Percentiles rank a stretch among this genome's conserved stretches.
phyloP scores from a whole-genome alignment of 305 asterid species.

The Coffea humblotiana region DNA sequence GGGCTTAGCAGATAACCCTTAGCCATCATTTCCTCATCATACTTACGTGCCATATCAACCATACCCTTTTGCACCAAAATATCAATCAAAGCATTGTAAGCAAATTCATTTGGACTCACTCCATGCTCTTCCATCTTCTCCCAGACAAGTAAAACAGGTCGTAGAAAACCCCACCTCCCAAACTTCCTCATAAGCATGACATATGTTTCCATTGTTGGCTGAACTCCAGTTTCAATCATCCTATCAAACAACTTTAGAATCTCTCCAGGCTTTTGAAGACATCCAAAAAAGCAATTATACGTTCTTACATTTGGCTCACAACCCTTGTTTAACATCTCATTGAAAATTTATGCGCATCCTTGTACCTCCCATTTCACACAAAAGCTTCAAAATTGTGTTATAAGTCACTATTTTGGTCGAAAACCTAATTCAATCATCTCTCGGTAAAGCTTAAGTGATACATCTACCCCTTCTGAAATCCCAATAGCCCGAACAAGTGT shows the following conservation, averaged over 20 bases:
- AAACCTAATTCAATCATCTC: conserved; percentile 80
- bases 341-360: conserved; percentile 62
- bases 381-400: conserved; percentile 70
- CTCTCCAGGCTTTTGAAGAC: conserved; percentile 77
- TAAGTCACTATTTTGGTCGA: conserved; percentile 66
- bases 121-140: conserved; percentile 72
- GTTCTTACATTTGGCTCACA: conserved; percentile 66
- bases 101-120: conserved; percentile 76
- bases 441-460: conserved; percentile 58
- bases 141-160: conserved; percentile 76
- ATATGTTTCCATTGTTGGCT: conserved; percentile 78
- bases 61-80: conserved; percentile 76
- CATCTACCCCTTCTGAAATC: conserved; percentile 76
- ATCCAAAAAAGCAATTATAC: conserved; percentile 65
- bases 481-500: conserved; percentile 75
- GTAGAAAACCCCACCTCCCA: conserved; percentile 96
- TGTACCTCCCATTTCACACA: conserved; percentile 81
- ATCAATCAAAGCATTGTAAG: conserved; percentile 88
- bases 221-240: conserved; percentile 70
- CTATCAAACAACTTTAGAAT: conserved; percentile 64
- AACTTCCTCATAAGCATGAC: conserved; percentile 93
- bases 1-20: conserved; percentile 90
- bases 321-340: conserved; percentile 59
- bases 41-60: conserved; percentile 76
- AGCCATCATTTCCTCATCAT: conserved; percentile 72